phyloP scores from a whole-genome alignment of 192 early-diverging fungal species.

The Thoreauomyces humboldtii region DNA sequence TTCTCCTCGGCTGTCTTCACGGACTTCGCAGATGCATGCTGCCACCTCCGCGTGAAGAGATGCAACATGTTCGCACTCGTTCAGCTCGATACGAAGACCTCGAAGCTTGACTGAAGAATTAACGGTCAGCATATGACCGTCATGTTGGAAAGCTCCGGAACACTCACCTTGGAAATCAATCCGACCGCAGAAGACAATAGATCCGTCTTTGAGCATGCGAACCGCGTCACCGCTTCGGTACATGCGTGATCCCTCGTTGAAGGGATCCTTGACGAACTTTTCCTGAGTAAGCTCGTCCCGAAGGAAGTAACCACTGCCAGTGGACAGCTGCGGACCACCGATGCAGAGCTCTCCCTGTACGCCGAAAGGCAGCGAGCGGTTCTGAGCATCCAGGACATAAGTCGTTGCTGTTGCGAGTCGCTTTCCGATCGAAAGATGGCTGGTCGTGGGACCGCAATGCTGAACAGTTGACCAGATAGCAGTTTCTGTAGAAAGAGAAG shows the following conservation, averaged over 20 bases:
- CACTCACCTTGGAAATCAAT: slow-evolving; percentile 13
- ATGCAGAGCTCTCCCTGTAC: slow-evolving; percentile 14
- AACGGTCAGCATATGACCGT: slow-evolving; percentile 20
- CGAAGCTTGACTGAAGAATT: slow-evolving; percentile 25
- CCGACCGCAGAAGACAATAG: slow-evolving; percentile 19
- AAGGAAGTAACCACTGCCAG: slow-evolving; percentile 23
- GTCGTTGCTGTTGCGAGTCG: not conserved
- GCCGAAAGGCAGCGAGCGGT: slow-evolving; percentile 21
- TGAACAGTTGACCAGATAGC: not conserved
- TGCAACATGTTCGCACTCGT: slow-evolving; percentile 13
- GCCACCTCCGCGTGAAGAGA: not conserved
- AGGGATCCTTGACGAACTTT: not conserved
- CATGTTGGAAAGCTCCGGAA: too few relatives aligned
- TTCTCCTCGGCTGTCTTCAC: not conserved
- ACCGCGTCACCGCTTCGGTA: slow-evolving; percentile 29
- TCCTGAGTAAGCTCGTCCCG: slow-evolving; percentile 2
- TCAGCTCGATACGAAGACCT: slow-evolving; percentile 27
- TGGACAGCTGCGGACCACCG: slow-evolving; percentile 9
- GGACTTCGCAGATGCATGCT: not conserved
- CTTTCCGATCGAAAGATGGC: not conserved
- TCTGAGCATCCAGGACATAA: slow-evolving; percentile 15
- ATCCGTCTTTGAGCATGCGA: not conserved
- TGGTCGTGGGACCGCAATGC: not conserved
- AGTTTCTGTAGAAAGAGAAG: not conserved
- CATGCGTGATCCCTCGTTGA: not conserved